Evolutionary conservation across 2,329 filamentous ascomycete species (phyloP), one percentile per base, ranked within the genome.

Genomic region (Pseudogymnoascus verrucosus): DNA sequence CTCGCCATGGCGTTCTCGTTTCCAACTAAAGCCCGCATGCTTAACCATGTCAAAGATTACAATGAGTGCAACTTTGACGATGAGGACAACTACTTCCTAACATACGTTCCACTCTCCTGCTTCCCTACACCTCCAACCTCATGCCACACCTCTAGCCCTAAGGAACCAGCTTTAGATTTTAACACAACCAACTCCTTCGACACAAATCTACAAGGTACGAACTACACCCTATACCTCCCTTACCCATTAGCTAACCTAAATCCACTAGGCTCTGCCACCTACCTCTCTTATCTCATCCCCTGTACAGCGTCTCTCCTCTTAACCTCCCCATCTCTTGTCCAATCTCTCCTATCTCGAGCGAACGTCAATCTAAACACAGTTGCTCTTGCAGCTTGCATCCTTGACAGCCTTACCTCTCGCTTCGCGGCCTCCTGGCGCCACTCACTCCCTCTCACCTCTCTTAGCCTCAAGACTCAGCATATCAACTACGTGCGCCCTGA

Each of bases 71-170:
- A 34, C 31, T 34, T 34, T 34, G 10, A 34, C 31, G 31, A 34
- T 34, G 78, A 81, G 69, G 78, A 81, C 63, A 79, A 81, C 69
- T 85, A 86, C 70, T 72, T 74, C 63, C 77, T 78, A 65, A 86
- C 85, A 67, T 89, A 89, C 74, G 82, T 84, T 59, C 86, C 86
- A 8, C 78, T 89, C 61, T 89, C 86, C 36, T 87, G 86, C 73
- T 80, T 89, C 21, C 86, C 86, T 19, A 89, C 86, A 61, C 86
- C 86, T 66, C 86, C 86, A 47, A 80, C 80, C 10, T 86, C 83
- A 47, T 69, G 65, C 11, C 66, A 67, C 47, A 67, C 67, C 34
- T 42, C 39, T 40, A 68, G 62, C 64, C 65, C 63, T 34, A 62
- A 62, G 1, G 64, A 66, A 16, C 65, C 65, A 37, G 66, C 66